phyloP scores from a whole-genome alignment of 495 filamentous ascomycete species.

The Chaetomidium leptoderma region DNA sequence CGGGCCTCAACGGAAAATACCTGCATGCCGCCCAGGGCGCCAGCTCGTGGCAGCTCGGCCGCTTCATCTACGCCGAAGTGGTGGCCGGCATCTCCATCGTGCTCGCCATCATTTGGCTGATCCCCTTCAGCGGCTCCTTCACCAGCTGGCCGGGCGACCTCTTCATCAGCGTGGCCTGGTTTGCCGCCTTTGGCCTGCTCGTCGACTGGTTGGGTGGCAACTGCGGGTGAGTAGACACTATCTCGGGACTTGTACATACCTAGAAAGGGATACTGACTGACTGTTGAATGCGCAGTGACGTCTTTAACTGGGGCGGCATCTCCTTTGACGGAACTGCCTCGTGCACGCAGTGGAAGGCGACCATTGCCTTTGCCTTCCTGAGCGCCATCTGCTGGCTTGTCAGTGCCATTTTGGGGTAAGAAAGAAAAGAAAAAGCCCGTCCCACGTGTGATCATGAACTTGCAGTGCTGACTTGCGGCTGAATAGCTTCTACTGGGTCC shows the following conservation, averaged over 20 bases:
- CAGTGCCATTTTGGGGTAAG: conserved; percentile 49
- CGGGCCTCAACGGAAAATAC: conserved; percentile 45
- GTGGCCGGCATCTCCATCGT: conserved; percentile 46
- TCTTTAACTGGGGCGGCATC: conserved; percentile 90
- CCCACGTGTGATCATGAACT: background rate
- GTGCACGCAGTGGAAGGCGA: conserved; percentile 62
- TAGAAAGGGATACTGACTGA: background rate
- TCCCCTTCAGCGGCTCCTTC: conserved; percentile 44
- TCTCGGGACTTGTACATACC: background rate
- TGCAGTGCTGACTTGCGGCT: conserved; percentile 7
- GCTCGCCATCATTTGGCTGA: conserved; percentile 46
- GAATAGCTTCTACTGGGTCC: conserved; percentile 42
- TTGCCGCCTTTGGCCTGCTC: conserved; percentile 58
- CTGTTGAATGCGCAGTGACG: conserved; percentile 49
- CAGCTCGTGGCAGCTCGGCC: conserved; percentile 37
- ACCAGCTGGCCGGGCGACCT: conserved; percentile 52
- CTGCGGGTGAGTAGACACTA: conserved; percentile 51
- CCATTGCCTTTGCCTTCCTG: conserved; percentile 63
- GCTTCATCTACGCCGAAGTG: conserved; percentile 48
- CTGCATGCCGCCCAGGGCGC: conserved; percentile 32
- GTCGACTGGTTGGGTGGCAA: conserved; percentile 48
- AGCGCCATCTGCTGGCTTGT: conserved; percentile 64
- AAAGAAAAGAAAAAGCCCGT: background rate
- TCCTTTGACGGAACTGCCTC: conserved; percentile 69
- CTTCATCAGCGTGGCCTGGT: conserved; percentile 58